Evolutionary conservation across 164 flowering plant species (phyloP), one percentile per base, ranked within the genome.

Genomic region (Cinnamomum chago): DNA sequence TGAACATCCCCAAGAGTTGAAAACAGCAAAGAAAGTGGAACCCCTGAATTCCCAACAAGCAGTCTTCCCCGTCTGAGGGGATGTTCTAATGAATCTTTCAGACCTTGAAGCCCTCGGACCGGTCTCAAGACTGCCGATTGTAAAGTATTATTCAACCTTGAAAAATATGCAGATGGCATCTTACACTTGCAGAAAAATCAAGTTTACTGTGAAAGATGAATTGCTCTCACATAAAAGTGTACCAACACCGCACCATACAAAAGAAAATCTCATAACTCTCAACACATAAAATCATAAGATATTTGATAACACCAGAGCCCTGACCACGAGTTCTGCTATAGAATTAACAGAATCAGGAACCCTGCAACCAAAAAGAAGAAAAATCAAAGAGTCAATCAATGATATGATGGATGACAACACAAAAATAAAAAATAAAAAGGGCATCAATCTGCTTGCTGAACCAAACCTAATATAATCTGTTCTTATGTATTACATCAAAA

Each of bases 151-250:
- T 85, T 83, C 13, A 93, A 65, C 72, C 83, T 86, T 13, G 90
- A 80, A 58, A 89, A 81, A 82, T 81, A 81, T 35, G 74, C 58
- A 47, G 87, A 79, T 58, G 91, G 89, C 98, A 94, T 94, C 79
- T 92, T 88, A 85, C 58, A 79, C 83, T 75, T 81, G 81, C 71
- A 88, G 73, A 65, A 67, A 81, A 73, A 86, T 17, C 52, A 80
- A 74, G 10, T 40, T 62, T 13, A 22, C 75, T 73, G 67, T 58
- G 22, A 55, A 72, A 28, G 68, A 62, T 52, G 67, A 70, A 75
- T 72, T 47, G 73, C 62, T 67, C 75, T 77, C 30, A 73, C 74
- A 58, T 23, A 68, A 23, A 72, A 66, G 70, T 68, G 65, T 20
- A 65, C 50, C 2, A 35, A 72, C 50, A 78, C 70, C 62, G 67